Base-by-base conservation (phyloP, 345 rosid genomes). In the Firmiana major region DNA sequence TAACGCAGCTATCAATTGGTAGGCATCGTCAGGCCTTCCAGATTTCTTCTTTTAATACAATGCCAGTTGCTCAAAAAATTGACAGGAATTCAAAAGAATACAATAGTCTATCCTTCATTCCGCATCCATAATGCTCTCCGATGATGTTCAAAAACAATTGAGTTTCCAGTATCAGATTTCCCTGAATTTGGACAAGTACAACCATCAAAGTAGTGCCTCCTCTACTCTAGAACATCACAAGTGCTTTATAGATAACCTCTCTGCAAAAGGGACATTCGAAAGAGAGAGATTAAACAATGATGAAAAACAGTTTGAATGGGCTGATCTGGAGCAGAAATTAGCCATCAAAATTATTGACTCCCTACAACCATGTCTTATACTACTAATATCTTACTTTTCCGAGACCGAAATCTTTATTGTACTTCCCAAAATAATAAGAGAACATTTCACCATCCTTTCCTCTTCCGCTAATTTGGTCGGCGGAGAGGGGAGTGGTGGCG, bases 181-280 rank as follows among this genome's bases (percentile, higher is more conserved):
- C 5, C 94, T 7, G n/a, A 51, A 16, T 16, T 16, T 51, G 55
- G 55, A 0, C 1, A 51, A 51, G 55, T 15, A 16, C 19, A 51
- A 51, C 16, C 16, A 51, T 51, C n/a, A 51, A 40, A 10, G 34
- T 10, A 3, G 2, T 24, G 34, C 16, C 24, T 22, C 26, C 15
- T 58, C 63, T 57, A 2, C 2, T n/a, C 26, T 7, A 9, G 31
- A 46, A 60, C 49, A 63, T 85, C 80, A 86, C 22, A 8, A 63
- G 66, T 81, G 86, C 83, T 88, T 90, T 36, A 87, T 40, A 1
- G 90, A 88, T 63, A 90, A 71, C 74, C 91, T 86, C 87, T 88
- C 90, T 87, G 85, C 63, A 9, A 40, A 38, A 21, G 68, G 5
- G 36, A 22, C 16, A 40, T 24, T 7, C 40, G 45, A 1, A 11